These are phyloP conservation scores for Persicaria tinctoria DNA, from an alignment of 148 eudicot species.

Conservation along the genomic window DNA sequence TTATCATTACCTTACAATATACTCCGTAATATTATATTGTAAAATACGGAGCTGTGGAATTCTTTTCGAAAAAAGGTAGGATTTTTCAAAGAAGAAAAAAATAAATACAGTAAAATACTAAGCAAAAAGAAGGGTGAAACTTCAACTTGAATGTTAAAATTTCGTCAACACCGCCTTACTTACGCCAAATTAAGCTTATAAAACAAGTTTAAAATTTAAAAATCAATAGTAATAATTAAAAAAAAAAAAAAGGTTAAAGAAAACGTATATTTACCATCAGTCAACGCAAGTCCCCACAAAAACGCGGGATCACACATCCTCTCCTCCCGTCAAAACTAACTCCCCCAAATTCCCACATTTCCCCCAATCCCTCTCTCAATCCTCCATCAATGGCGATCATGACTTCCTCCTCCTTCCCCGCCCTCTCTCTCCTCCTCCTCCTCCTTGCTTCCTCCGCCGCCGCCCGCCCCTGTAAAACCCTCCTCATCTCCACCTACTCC, in stretches of 20 bases:
- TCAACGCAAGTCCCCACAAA: conserved; percentile 3
- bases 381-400: conserved; percentile 5
- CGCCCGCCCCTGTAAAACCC: conserved; percentile 53
- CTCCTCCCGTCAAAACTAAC: conserved; percentile 7
- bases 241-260: not conserved
- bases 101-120: no score
- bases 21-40: no score
- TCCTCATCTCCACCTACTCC: conserved; percentile 42
- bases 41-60: no score
- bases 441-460: conserved; percentile 14
- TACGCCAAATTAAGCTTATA: not conserved
- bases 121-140: not conserved
- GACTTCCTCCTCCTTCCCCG: conserved; percentile 4
- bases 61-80: no score
- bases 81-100: no score
- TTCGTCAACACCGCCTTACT: not conserved
- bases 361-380: not conserved
- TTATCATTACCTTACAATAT: no score
- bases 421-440: conserved; percentile 15
- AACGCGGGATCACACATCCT: not conserved
- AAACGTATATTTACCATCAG: not conserved
- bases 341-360: not conserved
- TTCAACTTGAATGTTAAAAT: not conserved
- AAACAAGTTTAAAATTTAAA: not conserved
- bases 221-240: not conserved